A percentile compares a stretch with the other conserved stretches of the same genome.
phyloP scores from a whole-genome alignment of 164 flowering plant species.

The Dillenia turbinata region DNA sequence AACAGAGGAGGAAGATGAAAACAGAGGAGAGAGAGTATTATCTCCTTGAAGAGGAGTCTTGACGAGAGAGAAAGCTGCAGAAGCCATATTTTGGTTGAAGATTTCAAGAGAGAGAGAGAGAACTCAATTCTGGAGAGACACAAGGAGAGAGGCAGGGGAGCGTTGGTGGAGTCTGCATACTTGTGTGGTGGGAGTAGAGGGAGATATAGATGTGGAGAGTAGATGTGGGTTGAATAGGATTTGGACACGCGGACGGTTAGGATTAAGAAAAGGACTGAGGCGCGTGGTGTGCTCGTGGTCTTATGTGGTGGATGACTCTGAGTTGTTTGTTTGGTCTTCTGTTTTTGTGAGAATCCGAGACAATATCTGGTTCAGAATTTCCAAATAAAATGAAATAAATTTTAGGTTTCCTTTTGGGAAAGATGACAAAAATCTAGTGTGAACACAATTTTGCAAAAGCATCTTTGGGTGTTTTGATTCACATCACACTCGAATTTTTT shows the following conservation, averaged over 20 bases:
- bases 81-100: conserved; percentile 24
- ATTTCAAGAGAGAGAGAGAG: not conserved
- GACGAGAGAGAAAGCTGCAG: conserved; percentile 31
- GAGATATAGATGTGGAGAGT: conserved; percentile 7
- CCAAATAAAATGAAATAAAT: not conserved
- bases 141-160: not conserved
- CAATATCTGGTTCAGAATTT: conserved; percentile 1
- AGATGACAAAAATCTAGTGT: no score
- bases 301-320: conserved; percentile 8
- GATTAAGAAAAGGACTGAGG: conserved; percentile 30
- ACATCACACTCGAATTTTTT: not conserved
- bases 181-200: conserved; percentile 9
- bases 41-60: conserved; percentile 18
- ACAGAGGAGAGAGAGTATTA: conserved; percentile 9
- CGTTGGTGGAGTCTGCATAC: not conserved
- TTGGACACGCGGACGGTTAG: conserved; percentile 40
- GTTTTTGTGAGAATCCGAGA: not conserved
- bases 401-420: no score
- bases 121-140: no score
- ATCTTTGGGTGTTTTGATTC: not conserved
- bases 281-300: conserved; percentile 71
- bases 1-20: conserved; percentile 8
- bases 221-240: not conserved
- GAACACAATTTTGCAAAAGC: not conserved
- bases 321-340: not conserved